phyloP scores from a whole-genome alignment of 2,329 filamentous ascomycete species.

The Ophiocordyceps australis region DNA sequence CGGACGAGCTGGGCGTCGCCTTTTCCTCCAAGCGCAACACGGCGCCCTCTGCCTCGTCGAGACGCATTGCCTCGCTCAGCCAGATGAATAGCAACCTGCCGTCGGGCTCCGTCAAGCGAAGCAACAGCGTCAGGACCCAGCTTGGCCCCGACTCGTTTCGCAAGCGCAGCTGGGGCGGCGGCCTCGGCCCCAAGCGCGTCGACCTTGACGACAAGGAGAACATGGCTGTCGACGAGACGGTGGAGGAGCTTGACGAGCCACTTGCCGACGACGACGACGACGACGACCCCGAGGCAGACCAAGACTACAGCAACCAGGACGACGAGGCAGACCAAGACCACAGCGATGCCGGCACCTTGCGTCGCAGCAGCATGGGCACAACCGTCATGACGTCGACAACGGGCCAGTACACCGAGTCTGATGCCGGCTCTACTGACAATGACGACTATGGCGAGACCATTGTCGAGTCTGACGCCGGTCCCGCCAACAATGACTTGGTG shows the following conservation, averaged over 20 bases:
- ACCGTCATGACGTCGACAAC: slow-evolving; percentile 25
- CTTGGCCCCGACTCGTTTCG: slow-evolving; percentile 27
- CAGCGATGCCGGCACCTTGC: slow-evolving; percentile 32
- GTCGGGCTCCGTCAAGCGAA: slow-evolving; percentile 49
- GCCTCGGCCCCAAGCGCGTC: slow-evolving; percentile 24
- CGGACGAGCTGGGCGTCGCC: slow-evolving; percentile 27
- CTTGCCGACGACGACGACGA: neutral
- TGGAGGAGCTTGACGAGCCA: slow-evolving; percentile 28
- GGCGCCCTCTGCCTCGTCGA: slow-evolving; percentile 32
- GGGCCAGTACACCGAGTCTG: slow-evolving; percentile 16
- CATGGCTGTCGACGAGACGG: slow-evolving; percentile 39
- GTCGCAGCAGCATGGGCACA: slow-evolving; percentile 27
- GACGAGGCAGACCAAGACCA: slow-evolving; percentile 11
- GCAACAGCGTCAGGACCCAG: slow-evolving; percentile 57
- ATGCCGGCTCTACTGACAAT: slow-evolving; percentile 29
- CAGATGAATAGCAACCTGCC: slow-evolving; percentile 68
- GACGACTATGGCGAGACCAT: slow-evolving; percentile 7
- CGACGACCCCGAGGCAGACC: neutral
- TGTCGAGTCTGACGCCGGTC: slow-evolving; percentile 6
- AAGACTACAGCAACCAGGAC: slow-evolving; percentile 4
- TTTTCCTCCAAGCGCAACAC: slow-evolving; percentile 32
- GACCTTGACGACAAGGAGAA: slow-evolving; percentile 46
- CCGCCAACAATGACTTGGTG: slow-evolving; percentile 15
- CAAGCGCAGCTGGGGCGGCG: slow-evolving; percentile 53
- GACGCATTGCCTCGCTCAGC: slow-evolving; percentile 78